Evolutionary conservation across 345 rosid species (phyloP).

Genomic region (Sisymbrium irio): DNA sequence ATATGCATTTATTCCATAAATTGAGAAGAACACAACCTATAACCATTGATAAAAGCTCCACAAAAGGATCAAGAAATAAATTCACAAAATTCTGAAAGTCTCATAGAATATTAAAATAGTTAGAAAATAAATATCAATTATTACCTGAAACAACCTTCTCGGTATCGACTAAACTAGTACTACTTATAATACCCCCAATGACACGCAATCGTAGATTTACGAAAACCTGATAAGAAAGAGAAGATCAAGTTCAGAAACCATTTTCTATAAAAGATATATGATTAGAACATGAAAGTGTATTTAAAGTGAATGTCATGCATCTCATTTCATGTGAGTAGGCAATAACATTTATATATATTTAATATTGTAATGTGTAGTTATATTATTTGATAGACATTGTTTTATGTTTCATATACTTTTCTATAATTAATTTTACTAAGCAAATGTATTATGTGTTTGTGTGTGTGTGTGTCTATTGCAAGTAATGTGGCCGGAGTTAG

Average conservation of each 20-base stretch:
- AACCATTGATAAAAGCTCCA: neutral
- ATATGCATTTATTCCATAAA: neutral
- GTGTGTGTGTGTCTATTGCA: neutral
- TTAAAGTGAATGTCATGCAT: no score
- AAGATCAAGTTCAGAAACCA: neutral
- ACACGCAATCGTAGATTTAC: constrained; percentile 75
- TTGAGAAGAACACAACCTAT: constrained; percentile 1
- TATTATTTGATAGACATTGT: no score
- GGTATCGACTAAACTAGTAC: constrained; percentile 52
- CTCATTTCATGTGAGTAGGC: no score
- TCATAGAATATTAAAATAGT: neutral
- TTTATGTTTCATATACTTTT: no score
- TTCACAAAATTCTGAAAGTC: neutral
- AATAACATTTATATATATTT: no score
- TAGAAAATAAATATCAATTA: constrained; percentile 5
- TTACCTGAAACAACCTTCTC: constrained; percentile 59
- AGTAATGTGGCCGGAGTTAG: neutral
- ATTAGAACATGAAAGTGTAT: no score
- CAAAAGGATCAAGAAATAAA: neutral
- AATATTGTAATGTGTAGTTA: no score
- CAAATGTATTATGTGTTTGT: no score
- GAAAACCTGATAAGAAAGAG: constrained; percentile 50
- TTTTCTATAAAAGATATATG: neutral
- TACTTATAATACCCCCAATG: constrained; percentile 63
- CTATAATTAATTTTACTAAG: no score